Evolutionary conservation across 768 basidiomycete species (phyloP).

Genomic region (Russula emetica): DNA sequence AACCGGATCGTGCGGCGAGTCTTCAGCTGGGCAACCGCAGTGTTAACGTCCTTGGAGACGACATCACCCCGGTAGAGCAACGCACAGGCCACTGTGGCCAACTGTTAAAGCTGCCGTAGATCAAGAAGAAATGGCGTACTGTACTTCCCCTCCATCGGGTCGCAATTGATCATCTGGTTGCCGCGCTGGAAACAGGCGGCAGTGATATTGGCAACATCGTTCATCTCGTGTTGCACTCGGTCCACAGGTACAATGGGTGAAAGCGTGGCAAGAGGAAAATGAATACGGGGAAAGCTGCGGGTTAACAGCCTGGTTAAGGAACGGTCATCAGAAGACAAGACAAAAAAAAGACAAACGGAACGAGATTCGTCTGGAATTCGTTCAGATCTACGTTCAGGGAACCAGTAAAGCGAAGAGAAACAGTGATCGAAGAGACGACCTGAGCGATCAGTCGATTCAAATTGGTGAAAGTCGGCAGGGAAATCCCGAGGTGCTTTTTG

Average conservation of each 20-base stretch:
- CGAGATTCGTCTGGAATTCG: conserved; percentile 42
- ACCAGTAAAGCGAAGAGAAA: conserved; percentile 57
- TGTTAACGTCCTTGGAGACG: conserved; percentile 73
- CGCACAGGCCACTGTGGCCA: conserved; percentile 55
- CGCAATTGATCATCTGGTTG: conserved; percentile 67
- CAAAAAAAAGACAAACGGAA: conserved; percentile 39
- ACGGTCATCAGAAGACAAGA: conserved; percentile 21
- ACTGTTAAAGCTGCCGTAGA: not conserved
- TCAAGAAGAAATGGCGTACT: conserved; percentile 37
- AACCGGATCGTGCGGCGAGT: conserved; percentile 76
- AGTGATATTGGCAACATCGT: conserved; percentile 46
- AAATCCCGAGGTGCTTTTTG: conserved; percentile 50
- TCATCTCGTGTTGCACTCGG: conserved; percentile 63
- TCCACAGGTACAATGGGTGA: conserved; percentile 58
- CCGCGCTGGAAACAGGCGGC: conserved; percentile 16
- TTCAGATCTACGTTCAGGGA: conserved; percentile 58
- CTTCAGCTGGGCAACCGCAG: conserved; percentile 68
- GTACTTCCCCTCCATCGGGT: conserved; percentile 76
- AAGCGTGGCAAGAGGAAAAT: conserved; percentile 64
- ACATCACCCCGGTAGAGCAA: conserved; percentile 73
- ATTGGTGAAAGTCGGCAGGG: conserved; percentile 57
- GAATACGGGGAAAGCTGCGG: conserved; percentile 54
- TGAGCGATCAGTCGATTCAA: conserved; percentile 64
- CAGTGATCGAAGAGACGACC: conserved; percentile 47
- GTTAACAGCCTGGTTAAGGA: not conserved